Evolutionary conservation across 441 rosid species (phyloP), one percentile per base, ranked within the genome.

Genomic region (Daphne laureola): DNA sequence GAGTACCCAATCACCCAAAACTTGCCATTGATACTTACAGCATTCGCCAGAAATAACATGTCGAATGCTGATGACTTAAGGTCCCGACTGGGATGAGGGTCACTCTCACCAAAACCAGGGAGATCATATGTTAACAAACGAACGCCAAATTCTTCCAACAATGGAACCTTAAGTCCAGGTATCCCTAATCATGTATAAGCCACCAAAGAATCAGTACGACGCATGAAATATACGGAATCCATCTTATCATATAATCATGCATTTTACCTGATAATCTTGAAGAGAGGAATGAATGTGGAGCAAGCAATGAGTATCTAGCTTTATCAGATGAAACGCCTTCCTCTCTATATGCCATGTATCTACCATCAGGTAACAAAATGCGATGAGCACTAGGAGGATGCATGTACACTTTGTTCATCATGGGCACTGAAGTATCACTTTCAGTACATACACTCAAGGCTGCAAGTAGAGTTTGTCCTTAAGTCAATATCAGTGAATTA

Each of bases 31-130:
- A 82, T 58, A 51, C 77, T 82, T 46, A 77, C 42, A 31, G 78
- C 79, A 65, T 71, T 65, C 43, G 86, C 94, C 57, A 82, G 65
- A 63, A 58, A 51, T 25, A 69, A 67, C 69, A 85, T 80, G 51
- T 82, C 94, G 53, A 51, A 13, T 15, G 94, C 90, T 43, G 94
- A 85, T 27, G 94, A 73, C 61, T 77, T 74, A 25, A 85, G 87
- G 64, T 70, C 73, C 69, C 94, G 73, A 49, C 26, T 47, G 43
- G 75, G 73, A 53, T 78, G 82, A 62, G 86, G 79, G 73, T 80
- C 90, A 70, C 94, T 85, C 79, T 85, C 94, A 47, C 94, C 94
- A 72, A 82, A 85, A 73, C 94, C 94, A 26, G 87, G 94, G 66
- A 82, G 87, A 64, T 86, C 94, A 73, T 77, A 86, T 16, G 87